Evolutionary conservation across 805 yeast species (phyloP).

Genomic region (Myxozyma vanderwaltii): DNA sequence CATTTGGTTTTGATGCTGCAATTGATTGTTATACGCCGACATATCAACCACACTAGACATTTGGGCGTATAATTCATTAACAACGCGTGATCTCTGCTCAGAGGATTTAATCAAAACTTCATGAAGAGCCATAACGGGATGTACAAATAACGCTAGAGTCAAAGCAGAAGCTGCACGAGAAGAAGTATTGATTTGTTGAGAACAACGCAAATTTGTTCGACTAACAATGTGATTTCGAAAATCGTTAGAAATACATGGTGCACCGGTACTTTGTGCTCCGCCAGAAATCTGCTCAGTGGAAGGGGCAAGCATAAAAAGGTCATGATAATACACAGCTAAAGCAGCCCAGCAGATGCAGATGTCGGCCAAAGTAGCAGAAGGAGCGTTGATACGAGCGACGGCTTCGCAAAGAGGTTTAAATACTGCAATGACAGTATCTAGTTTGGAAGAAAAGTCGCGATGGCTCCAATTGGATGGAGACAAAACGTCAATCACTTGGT

Average conservation of each 20-base stretch:
- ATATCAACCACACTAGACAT: conserved; percentile 9
- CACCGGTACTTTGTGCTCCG: neutral
- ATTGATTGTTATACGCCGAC: neutral
- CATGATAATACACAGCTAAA: conserved; percentile 24
- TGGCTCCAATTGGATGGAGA: conserved; percentile 21
- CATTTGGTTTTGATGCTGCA: neutral
- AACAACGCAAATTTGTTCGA: conserved; percentile 16
- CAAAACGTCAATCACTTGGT: conserved; percentile 21
- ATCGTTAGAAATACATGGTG: conserved; percentile 9
- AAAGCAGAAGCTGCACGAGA: conserved; percentile 19
- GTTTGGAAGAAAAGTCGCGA: conserved; percentile 22
- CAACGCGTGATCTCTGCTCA: conserved; percentile 28
- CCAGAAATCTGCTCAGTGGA: neutral
- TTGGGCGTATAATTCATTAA: conserved; percentile 28
- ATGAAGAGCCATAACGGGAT: conserved; percentile 28
- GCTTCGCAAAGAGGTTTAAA: conserved; percentile 26
- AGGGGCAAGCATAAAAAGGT: conserved; percentile 14
- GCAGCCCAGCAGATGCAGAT: conserved; percentile 29
- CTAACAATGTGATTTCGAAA: conserved; percentile 10
- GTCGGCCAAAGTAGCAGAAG: conserved; percentile 25
- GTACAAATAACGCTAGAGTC: conserved; percentile 26
- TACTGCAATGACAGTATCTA: conserved; percentile 19
- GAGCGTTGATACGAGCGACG: conserved; percentile 8
- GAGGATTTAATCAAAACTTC: conserved; percentile 26
- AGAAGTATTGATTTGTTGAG: conserved; percentile 20